Percentiles rank a stretch among this genome's conserved stretches.
These are phyloP conservation scores for Globisporangium camurandrum DNA, from an alignment of 352 stramenopile species.

Conservation along the genomic window DNA sequence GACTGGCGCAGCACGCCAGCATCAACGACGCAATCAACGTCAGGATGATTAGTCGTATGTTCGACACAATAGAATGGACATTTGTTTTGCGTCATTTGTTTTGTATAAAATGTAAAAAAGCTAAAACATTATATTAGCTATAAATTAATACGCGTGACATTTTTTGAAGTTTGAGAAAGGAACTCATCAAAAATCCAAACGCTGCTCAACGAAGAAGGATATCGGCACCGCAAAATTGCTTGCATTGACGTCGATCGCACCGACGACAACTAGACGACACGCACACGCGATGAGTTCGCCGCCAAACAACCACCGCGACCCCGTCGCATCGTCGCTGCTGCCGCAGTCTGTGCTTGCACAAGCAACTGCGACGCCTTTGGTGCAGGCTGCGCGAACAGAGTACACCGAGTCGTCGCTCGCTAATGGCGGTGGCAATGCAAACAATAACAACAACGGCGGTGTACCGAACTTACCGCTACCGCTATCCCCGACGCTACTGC, in stretches of 20 bases:
- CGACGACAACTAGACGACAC: not conserved
- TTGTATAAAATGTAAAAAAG: too few relatives aligned
- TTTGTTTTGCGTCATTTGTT: too few relatives aligned
- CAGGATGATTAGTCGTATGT: too few relatives aligned
- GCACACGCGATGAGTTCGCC: conserved; percentile 2
- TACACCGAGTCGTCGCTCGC: not conserved
- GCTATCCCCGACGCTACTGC: conserved; percentile 70
- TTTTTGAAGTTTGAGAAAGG: too few relatives aligned
- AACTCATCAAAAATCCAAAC: too few relatives aligned
- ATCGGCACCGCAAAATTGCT: too few relatives aligned
- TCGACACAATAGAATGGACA: too few relatives aligned
- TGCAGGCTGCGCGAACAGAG: conserved; percentile 12
- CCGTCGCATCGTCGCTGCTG: conserved; percentile 29
- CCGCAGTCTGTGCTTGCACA: conserved; percentile 51
- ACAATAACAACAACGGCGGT: not conserved
- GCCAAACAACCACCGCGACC: conserved; percentile 1
- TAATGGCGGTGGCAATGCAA: conserved; percentile 6
- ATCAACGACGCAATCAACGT: too few relatives aligned
- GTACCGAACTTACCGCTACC: conserved; percentile 43
- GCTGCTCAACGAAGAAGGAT: too few relatives aligned
- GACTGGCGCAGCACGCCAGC: conserved; percentile 45
- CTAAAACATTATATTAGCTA: too few relatives aligned
- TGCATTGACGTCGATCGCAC: not conserved
- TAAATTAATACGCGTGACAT: too few relatives aligned
- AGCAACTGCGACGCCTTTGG: conserved; percentile 44